Conservation (phyloP, 176 grass and related monocot species). For the Triticum timopheevii region DNA sequence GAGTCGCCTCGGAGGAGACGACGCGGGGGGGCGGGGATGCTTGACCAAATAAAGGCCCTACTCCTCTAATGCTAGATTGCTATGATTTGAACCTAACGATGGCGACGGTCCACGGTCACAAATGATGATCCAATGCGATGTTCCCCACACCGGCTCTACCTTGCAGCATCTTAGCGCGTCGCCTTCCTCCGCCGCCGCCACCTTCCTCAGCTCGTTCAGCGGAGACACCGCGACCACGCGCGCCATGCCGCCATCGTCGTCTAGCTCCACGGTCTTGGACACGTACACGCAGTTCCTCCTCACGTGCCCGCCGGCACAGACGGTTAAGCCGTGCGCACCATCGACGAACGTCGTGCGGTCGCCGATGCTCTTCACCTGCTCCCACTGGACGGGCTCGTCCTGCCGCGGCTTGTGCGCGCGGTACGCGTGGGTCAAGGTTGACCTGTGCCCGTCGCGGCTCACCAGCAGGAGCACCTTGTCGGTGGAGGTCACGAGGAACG, state of each 20-base stretch:
- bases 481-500: background rate
- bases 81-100: background rate
- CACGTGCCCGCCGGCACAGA: background rate
- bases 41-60: too few species aligned
- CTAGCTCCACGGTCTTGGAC: rapidly evolving
- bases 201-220: background rate
- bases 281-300: constrained; percentile 12
- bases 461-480: constrained; percentile 28
- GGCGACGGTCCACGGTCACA: background rate
- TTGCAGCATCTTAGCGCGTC: background rate
- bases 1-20: too few species aligned
- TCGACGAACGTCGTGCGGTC: constrained; percentile 13
- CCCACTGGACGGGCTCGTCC: background rate
- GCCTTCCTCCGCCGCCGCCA: background rate
- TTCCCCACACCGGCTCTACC: constrained; percentile 12
- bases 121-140: constrained; percentile 7
- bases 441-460: background rate
- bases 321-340: constrained; percentile 27
- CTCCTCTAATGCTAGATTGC: background rate
- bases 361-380: background rate
- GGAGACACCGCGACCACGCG: background rate
- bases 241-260: background rate
- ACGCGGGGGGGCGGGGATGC: too few species aligned
- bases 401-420: background rate
- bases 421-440: constrained; percentile 3